Percentiles rank a stretch among this genome's conserved stretches.
Evolutionary conservation across 345 rosid genomes (phyloP).

Genomic region (Orychophragmus violaceus): DNA sequence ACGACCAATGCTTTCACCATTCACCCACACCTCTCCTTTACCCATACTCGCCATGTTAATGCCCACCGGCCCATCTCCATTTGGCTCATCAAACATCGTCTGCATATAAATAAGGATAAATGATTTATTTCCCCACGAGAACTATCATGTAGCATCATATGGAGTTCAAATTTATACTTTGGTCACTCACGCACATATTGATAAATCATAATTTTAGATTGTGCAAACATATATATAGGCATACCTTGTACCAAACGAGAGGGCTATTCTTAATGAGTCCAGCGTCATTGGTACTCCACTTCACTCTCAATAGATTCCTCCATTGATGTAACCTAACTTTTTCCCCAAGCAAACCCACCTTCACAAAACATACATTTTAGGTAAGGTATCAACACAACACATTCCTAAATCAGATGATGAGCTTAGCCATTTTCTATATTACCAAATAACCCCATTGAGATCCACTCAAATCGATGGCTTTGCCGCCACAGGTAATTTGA

Average conservation of each 20-base stretch:
- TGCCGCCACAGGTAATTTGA: conserved; percentile 31
- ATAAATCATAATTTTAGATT: too few species aligned
- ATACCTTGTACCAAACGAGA: conserved; percentile 93
- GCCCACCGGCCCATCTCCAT: conserved; percentile 46
- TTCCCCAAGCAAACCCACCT: conserved; percentile 72
- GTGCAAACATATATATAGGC: too few species aligned
- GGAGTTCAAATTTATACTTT: too few species aligned
- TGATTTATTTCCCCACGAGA: too few species aligned
- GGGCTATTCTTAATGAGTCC: conserved; percentile 32
- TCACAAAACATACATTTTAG: conserved; percentile 3
- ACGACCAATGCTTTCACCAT: conserved; percentile 78
- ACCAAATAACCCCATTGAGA: conserved; percentile 80
- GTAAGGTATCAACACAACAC: neutral
- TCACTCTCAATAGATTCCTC: conserved; percentile 28
- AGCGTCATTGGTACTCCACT: conserved; percentile 39
- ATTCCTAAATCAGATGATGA: neutral
- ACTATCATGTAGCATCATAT: too few species aligned
- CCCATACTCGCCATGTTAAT: conserved; percentile 64
- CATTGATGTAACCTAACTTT: conserved; percentile 37
- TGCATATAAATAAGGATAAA: conserved; percentile 19
- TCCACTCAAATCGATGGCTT: conserved; percentile 35
- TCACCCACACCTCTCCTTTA: conserved; percentile 84
- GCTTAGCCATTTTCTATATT: neutral
- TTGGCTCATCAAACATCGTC: conserved; percentile 61
- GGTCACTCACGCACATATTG: too few species aligned